Evolutionary conservation across 441 rosid genomes (phyloP), one percentile per base, ranked within the genome.

Genomic region (Arabidopsis hybrid): DNA sequence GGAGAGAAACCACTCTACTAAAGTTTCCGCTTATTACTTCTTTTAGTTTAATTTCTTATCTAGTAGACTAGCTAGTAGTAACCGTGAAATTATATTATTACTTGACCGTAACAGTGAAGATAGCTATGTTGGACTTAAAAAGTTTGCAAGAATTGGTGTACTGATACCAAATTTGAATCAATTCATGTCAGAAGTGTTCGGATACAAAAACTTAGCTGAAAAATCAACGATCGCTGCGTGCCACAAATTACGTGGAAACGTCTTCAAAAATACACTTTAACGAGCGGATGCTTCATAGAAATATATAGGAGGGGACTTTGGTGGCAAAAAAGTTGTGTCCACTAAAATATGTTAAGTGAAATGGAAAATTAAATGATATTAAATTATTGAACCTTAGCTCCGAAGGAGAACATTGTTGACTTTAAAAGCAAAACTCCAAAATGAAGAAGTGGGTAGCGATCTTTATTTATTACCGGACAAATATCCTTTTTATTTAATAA

Each of bases 341-440:
- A 57, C 0, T 42, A 26, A 31, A 63, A 29, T 47, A 40, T 75
- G 52, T 46, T 40, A 14, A 8, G 21, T 70, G 61, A 39, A 70
- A 57, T 16, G 39, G 1, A 32, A 69, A 35, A 53, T 10, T 53
- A 75, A 62, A 62, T 53, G 8, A 5, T 59, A 12, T 42, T 38
- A 69, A 58, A 58, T 69, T 34, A 65, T 59, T 71, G 68, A 77
- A 52, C 64, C 80, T 77, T 71, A 65, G 80, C 42, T 57, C 57
- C 17, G 67, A 77, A 77, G 80, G 63, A 49, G 80, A 35, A 66
- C 58, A 77, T 71, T 65, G 57, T 77, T 71, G 77, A 65, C 80
- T 43, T 71, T 65, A 42, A 64, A 58, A 65, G 69, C 80, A 65
- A 77, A 43, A 50, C 58, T 65, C 77, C 73, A 71, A 49, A 66